These are phyloP conservation scores for Micractinium sp. DNA, from an alignment of 139 green algal genomes.

Conservation along the genomic window DNA sequence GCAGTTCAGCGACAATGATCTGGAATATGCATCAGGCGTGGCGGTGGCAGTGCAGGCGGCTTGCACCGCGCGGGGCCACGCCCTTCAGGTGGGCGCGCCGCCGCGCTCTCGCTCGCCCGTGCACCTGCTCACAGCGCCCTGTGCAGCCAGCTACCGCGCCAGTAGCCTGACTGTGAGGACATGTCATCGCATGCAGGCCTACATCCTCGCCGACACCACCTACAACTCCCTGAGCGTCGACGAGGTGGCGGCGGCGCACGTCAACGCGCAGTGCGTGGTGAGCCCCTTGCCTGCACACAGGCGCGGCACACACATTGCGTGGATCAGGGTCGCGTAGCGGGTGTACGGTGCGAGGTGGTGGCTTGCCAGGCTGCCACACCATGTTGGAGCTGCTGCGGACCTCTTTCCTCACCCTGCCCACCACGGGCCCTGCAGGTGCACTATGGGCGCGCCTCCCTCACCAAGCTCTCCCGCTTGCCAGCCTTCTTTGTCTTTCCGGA, in stretches of 20 bases:
- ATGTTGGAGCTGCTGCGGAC: background rate
- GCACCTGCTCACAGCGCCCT: background rate
- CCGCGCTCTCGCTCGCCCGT: background rate
- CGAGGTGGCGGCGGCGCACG: slow-evolving; percentile 83
- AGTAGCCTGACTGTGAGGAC: background rate
- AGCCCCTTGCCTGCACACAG: background rate
- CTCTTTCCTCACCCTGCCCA: background rate
- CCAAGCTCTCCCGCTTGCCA: slow-evolving; percentile 66
- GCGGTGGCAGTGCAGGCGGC: slow-evolving; percentile 37
- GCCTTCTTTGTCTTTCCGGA: slow-evolving; percentile 85
- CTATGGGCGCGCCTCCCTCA: slow-evolving; percentile 89
- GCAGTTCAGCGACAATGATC: slow-evolving; percentile 79
- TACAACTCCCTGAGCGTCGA: slow-evolving; percentile 87
- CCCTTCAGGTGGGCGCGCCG: slow-evolving; percentile 28
- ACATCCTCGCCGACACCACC: slow-evolving; percentile 81
- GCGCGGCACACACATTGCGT: background rate
- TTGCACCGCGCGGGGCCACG: slow-evolving; percentile 10
- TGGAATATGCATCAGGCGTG: slow-evolving; percentile 56
- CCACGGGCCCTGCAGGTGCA: slow-evolving; percentile 85
- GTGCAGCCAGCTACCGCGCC: background rate
- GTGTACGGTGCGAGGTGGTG: background rate
- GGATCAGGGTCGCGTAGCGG: no score
- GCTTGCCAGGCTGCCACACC: no score
- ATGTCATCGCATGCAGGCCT: slow-evolving; percentile 59
- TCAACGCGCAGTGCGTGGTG: slow-evolving; percentile 80